Evolutionary conservation across 1,284 basidiomycete species (phyloP), one percentile per base, ranked within the genome.

Genomic region (Fomitopsis betulina): DNA sequence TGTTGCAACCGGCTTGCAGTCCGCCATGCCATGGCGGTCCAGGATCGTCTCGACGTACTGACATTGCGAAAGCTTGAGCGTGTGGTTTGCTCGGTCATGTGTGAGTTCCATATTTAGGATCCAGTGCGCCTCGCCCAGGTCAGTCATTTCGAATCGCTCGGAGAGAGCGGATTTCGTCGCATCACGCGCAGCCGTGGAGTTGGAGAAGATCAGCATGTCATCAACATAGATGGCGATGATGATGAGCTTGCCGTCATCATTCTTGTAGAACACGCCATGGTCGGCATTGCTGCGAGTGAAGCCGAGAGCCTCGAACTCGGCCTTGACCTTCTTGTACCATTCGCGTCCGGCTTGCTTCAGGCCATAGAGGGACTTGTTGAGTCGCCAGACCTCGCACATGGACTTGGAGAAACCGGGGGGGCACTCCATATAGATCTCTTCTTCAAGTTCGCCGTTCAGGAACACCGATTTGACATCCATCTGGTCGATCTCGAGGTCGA

Each of bases 381-480:
- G 54, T 17, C 30, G 23, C 47, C 58, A 63, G 53, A 61, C 57
- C 52, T 56, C 68, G 64, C 0, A 62, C 65, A 1, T 42, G 49
- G 30, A 70, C 55, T 42, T 49, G 65, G 56, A 74, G n/a, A n/a
- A 75, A 0, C 74, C 74, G 10, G 64, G 50, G 0, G 73, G 75
- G 54, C 76, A 74, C 30, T 70, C 60, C 68, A 79, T 73, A 57
- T 75, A 79, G 39, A 78, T 66, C 1, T 68, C 66, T 50, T 79
- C 75, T 0, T 76, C 66, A 0, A 83, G 69, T 0, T 67, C 38
- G 1, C 75, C 76, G 62, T 79, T 74, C 0, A 80, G 68, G 60
- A 75, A 83, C 0, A 78, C 79, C 0, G 72, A 77, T 39, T 78
- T 76, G 47, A 82, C 66, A 59, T 84, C 76, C 5, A 78, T 67